A percentile compares a stretch with the other conserved stretches of the same genome.
phyloP scores from a whole-genome alignment of 2,329 filamentous ascomycete genomes.

The Aspergillus caelatus region DNA sequence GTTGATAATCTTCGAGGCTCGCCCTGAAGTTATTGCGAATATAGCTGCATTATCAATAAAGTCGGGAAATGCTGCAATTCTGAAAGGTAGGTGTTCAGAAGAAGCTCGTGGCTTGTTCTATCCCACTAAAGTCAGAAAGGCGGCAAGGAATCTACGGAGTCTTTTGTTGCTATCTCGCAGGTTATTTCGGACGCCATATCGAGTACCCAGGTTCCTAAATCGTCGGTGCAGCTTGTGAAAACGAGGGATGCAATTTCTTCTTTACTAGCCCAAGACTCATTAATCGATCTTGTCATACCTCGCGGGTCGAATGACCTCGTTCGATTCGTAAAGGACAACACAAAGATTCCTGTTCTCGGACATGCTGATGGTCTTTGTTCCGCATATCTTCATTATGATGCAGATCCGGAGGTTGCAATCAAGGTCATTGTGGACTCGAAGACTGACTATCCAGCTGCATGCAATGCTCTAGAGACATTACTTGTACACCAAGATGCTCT shows the following conservation, averaged over 20 bases:
- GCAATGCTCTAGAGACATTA: conserved; percentile 91
- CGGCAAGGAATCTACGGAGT: conserved; percentile 92
- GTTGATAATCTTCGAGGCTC: conserved; percentile 96
- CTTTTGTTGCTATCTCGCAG: conserved; percentile 87
- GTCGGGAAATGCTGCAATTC: conserved; percentile 92
- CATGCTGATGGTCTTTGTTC: conserved; percentile 93
- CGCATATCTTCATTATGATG: conserved; percentile 80
- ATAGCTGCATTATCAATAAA: conserved; percentile 96
- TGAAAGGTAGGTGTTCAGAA: conserved; percentile 66
- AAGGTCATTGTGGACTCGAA: conserved; percentile 88
- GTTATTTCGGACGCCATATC: conserved; percentile 80
- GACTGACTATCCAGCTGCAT: conserved; percentile 90
- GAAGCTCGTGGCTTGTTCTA: neutral
- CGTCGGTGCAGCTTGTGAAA: conserved; percentile 89
- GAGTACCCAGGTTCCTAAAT: conserved; percentile 74
- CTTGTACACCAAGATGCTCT: conserved; percentile 77
- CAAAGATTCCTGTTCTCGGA: conserved; percentile 92
- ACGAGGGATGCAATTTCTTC: conserved; percentile 88
- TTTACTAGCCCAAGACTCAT: conserved; percentile 79
- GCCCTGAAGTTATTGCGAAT: conserved; percentile 97
- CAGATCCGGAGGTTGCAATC: conserved; percentile 70
- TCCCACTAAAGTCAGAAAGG: conserved; percentile 49
- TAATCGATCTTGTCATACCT: conserved; percentile 94
- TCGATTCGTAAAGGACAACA: conserved; percentile 83
- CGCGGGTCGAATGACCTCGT: conserved; percentile 89